phyloP scores from a whole-genome alignment of 2,329 filamentous ascomycete genomes.

The Colletotrichum neosansevieriae region DNA sequence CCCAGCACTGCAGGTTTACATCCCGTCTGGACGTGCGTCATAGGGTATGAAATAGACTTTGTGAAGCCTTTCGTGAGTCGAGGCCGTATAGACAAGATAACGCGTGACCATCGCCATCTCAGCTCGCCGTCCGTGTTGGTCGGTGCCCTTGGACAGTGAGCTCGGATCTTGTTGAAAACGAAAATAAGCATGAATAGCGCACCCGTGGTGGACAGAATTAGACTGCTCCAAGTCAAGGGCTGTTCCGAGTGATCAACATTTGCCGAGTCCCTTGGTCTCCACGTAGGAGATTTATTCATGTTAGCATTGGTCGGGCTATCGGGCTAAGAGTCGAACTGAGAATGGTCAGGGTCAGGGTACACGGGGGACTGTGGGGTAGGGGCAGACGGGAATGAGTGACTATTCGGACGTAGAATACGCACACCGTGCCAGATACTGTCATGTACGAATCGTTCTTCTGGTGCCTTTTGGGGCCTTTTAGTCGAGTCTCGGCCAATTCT shows the following conservation, averaged over 20 bases:
- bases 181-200: conserved; percentile 22
- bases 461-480: neutral
- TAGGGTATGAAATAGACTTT: neutral
- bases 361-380: conserved; percentile 29
- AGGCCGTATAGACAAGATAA: neutral
- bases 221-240: conserved; percentile 22
- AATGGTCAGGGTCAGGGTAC: conserved; percentile 25
- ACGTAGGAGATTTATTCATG: conserved; percentile 35
- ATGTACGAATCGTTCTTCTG: neutral
- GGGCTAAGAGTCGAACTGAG: conserved; percentile 13
- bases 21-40: conserved; percentile 16
- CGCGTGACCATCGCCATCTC: neutral
- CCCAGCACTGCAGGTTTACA: neutral
- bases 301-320: conserved; percentile 33
- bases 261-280: conserved; percentile 30
- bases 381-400: conserved; percentile 4
- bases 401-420: neutral
- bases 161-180: neutral
- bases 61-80: neutral
- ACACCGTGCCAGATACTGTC: conserved; percentile 8
- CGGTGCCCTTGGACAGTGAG: neutral
- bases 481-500: neutral
- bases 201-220: conserved; percentile 31
- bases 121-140: conserved; percentile 6
- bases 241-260: conserved; percentile 36